These are phyloP conservation scores for Mrakia frigida DNA, from an alignment of 768 basidiomycete species.

Conservation along the genomic window DNA sequence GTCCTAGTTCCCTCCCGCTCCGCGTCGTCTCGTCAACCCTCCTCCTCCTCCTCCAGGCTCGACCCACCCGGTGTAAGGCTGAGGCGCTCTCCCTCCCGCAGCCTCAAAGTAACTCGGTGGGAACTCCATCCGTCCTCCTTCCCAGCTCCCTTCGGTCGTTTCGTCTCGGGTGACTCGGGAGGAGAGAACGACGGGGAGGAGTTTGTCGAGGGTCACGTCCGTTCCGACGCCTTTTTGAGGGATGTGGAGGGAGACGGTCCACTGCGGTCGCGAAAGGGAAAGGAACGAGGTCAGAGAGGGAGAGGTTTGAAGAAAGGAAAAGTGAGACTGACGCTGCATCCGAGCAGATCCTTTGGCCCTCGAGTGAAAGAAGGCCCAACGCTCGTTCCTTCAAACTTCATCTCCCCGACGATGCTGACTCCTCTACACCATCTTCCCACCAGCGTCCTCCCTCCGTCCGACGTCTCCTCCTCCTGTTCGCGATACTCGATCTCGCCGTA, in stretches of 20 bases:
- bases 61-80: too few relatives aligned
- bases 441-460: too few relatives aligned
- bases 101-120: conserved; percentile 8
- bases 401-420: background rate
- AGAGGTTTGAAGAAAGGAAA: background rate
- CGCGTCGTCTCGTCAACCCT: too few relatives aligned
- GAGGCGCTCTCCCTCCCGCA: background rate
- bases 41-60: background rate
- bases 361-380: background rate
- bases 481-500: too few relatives aligned
- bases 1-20: too few relatives aligned
- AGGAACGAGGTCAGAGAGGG: background rate
- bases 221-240: background rate
- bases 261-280: background rate
- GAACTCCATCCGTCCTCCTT: conserved; percentile 7
- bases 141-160: conserved; percentile 13
- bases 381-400: background rate
- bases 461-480: too few relatives aligned
- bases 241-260: background rate
- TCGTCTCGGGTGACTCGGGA: background rate
- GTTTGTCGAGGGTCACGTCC: background rate
- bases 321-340: background rate
- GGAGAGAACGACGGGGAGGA: background rate
- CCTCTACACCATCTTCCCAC: conserved; percentile 1
- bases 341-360: background rate